Evolutionary conservation across 78 protist genomes (phyloP).

Genomic region (Creolimax fragrantissima): DNA sequence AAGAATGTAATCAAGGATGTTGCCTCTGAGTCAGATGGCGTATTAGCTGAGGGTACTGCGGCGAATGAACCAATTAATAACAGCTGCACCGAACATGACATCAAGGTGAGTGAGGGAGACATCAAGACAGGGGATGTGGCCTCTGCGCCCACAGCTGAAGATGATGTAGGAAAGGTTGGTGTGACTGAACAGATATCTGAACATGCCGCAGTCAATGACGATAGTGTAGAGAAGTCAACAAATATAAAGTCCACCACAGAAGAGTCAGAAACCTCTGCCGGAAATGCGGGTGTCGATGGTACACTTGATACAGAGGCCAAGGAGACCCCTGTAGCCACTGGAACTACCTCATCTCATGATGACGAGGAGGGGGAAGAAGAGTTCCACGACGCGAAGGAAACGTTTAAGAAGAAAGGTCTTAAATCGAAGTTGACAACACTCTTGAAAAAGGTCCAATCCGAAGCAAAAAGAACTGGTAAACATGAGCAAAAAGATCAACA

Average conservation of each 20-base stretch:
- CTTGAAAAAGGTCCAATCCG: background rate
- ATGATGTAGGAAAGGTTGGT: background rate
- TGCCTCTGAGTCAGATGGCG: too few relatives aligned
- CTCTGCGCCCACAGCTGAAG: background rate
- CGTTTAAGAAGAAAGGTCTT: background rate
- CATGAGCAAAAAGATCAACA: background rate
- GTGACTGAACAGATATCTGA: background rate
- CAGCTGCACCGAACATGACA: too few relatives aligned
- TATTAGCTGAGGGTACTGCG: too few relatives aligned
- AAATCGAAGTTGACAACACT: background rate
- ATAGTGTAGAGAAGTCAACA: too few relatives aligned
- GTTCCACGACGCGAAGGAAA: background rate
- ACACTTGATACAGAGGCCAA: background rate
- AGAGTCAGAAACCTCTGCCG: too few relatives aligned
- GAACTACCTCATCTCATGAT: background rate
- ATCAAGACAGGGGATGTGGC: background rate
- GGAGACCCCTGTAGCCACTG: background rate
- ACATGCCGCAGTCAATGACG: background rate
- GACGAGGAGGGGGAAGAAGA: background rate
- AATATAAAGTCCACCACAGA: too few relatives aligned
- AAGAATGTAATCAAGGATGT: too few relatives aligned
- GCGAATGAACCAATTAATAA: too few relatives aligned
- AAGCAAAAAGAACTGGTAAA: background rate
- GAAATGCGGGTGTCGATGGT: background rate
- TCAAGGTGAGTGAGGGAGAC: background rate